phyloP scores from a whole-genome alignment of 441 rosid species.

The Jatropha podagrica region DNA sequence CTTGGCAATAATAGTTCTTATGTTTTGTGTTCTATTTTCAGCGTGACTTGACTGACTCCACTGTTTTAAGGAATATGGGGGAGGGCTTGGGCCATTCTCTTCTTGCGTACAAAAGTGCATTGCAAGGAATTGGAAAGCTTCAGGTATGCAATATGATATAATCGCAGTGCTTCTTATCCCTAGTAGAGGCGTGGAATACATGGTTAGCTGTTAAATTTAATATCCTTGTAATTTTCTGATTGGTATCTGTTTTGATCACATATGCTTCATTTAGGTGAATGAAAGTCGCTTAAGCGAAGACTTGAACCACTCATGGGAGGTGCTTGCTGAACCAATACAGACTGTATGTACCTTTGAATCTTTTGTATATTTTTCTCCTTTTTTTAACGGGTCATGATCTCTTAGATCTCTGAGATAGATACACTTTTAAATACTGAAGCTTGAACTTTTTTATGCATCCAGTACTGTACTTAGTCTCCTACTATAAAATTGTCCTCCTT shows the following conservation, averaged over 20 bases:
- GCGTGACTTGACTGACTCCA: constrained; percentile 96
- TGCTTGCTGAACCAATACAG: constrained; percentile 92
- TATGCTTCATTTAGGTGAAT: constrained; percentile 54
- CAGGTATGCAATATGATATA: constrained; percentile 48
- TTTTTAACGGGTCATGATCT: neutral
- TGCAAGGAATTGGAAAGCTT: constrained; percentile 82
- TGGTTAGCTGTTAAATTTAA: neutral
- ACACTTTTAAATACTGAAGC: neutral
- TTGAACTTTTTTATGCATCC: neutral
- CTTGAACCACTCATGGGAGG: constrained; percentile 87
- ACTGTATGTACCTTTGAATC: constrained; percentile 49
- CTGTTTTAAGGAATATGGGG: constrained; percentile 91
- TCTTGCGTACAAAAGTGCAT: constrained; percentile 84
- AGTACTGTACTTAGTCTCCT: neutral
- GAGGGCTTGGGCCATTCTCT: constrained; percentile 94
- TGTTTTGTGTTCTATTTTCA: constrained; percentile 35
- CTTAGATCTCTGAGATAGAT: neutral
- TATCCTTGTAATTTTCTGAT: neutral
- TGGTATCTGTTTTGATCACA: constrained; percentile 1
- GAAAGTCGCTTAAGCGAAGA: constrained; percentile 71
- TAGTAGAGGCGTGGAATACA: neutral
- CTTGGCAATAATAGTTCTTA: constrained; percentile 13
- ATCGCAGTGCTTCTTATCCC: constrained; percentile 8
- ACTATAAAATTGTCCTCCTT: neutral
- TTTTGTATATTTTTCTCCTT: neutral